Base-by-base conservation (phyloP, 2,329 filamentous ascomycete species). In the Penicillium freii region DNA sequence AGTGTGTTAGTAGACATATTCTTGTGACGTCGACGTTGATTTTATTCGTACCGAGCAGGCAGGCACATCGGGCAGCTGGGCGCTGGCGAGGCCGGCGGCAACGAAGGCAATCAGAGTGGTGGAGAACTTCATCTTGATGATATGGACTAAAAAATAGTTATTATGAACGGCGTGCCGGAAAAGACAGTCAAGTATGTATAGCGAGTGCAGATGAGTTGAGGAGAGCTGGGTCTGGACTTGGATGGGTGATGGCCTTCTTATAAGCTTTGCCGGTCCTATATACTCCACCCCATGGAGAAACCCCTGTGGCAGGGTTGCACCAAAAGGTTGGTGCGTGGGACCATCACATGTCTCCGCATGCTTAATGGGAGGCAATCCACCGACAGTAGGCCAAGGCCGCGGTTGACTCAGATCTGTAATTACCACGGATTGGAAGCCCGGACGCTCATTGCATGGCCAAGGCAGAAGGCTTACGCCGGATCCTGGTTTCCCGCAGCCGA, bases 1-100 rank as follows among this genome's bases (percentile, higher is more conserved):
- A 56, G 50, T 40, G n/a, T 40, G 34, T 48, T 23, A 40, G 47
- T 33, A 7, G 1, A 15, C 5, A 39, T 36, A 25, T 59, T 23
- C 5, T 21, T 29, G 0, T 34, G 10, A 31, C 15, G 23, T 27
- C 3, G 27, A 9, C 17, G 29, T 49, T 2, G 1, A 10, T 1
- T 13, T 17, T 46, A 10, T 17, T 3, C 77, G 49, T 76, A 81
- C 79, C 51, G 79, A 76, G 72, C 80, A 82, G 11, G 49, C 42
- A 6, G 80, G 80, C 44, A 82, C 71, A 61, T 78, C 63, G 43
- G 72, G 70, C 33, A 80, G 67, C 72, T 81, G 80, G 56, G 78
- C 78, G 56, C 71, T 69, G 69, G 73, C 78, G 60, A 81, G 71
- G 56, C 74, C 68, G 69, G 78, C 76, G 65, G 77, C 67, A 63